phyloP scores from a whole-genome alignment of 2,329 filamentous ascomycete genomes.

The Tolypocladium guangdongense region DNA sequence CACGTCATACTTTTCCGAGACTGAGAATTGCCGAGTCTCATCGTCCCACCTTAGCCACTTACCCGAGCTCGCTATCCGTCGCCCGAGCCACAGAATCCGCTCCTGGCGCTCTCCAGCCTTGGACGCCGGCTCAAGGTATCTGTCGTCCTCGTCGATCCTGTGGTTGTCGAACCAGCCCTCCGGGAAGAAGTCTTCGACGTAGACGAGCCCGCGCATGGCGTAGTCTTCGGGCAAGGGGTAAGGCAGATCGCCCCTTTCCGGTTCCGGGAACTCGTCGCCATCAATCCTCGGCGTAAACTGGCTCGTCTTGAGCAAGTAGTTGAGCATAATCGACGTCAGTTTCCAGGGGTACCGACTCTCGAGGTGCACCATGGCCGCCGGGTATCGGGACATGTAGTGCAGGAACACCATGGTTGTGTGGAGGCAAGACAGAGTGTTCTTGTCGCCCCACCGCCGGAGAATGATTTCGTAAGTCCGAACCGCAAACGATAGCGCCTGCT shows the following conservation, averaged over 20 bases:
- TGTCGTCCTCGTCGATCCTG: conserved; percentile 56
- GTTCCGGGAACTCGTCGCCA: conserved; percentile 34
- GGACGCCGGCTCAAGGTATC: conserved; percentile 49
- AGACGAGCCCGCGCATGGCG: conserved; percentile 51
- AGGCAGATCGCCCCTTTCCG: conserved; percentile 26
- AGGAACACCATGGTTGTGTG: conserved; percentile 54
- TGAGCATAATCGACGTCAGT: conserved; percentile 25
- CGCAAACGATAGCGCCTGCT: conserved; percentile 28
- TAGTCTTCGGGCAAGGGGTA: conserved; percentile 60
- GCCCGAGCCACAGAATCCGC: conserved; percentile 47
- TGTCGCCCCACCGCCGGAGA: conserved; percentile 41
- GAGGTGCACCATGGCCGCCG: conserved; percentile 30
- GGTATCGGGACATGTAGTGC: conserved; percentile 28
- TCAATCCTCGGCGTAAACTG: conserved; percentile 25
- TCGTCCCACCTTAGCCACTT: conserved; percentile 37
- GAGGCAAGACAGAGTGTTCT: conserved; percentile 49
- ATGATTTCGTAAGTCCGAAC: conserved; percentile 34
- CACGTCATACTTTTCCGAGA: conserved; percentile 24
- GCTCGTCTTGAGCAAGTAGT: conserved; percentile 17
- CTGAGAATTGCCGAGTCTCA: conserved; percentile 24
- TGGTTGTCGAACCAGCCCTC: conserved; percentile 45
- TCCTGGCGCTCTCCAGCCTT: conserved; percentile 47
- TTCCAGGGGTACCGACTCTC: conserved; percentile 42
- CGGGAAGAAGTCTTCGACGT: conserved; percentile 48
- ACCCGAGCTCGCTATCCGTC: conserved; percentile 29